Percentiles rank a stretch among this genome's conserved stretches.
These are phyloP conservation scores for Neodidymelliopsis sp. DNA, from an alignment of 2,329 filamentous ascomycete species.

Conservation along the genomic window DNA sequence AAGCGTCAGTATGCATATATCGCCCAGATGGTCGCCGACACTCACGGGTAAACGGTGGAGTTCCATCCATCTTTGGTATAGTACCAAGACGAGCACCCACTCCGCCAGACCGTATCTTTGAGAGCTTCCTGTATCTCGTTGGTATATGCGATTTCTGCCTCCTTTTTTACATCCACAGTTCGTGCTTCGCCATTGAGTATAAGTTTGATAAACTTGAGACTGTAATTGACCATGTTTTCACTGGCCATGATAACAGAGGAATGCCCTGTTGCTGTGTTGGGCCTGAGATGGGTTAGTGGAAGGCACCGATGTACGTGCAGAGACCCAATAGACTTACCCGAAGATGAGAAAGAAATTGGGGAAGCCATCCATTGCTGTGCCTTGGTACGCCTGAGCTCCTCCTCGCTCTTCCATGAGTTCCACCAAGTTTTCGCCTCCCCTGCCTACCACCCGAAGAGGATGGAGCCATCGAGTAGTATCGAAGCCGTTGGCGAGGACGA, in stretches of 20 bases:
- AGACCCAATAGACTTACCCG: background rate
- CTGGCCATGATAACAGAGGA: slow-evolving; percentile 65
- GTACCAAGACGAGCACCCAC: slow-evolving; percentile 68
- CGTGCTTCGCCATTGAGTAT: slow-evolving; percentile 88
- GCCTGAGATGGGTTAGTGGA: too few relatives aligned
- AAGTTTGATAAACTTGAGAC: slow-evolving; percentile 65
- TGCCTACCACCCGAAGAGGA: slow-evolving; percentile 62
- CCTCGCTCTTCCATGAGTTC: slow-evolving; percentile 66
- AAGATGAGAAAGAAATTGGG: too few relatives aligned
- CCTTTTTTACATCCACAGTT: slow-evolving; percentile 88
- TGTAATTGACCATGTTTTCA: slow-evolving; percentile 69
- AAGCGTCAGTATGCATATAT: background rate
- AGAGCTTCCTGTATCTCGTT: slow-evolving; percentile 51
- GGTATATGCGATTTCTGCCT: slow-evolving; percentile 69
- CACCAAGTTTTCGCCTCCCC: slow-evolving; percentile 58
- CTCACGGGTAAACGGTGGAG: slow-evolving; percentile 72
- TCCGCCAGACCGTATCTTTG: slow-evolving; percentile 62
- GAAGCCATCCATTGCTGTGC: slow-evolving; percentile 65
- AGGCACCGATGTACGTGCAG: too few relatives aligned
- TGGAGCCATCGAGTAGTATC: slow-evolving; percentile 63
- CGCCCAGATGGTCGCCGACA: slow-evolving; percentile 20
- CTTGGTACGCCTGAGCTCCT: slow-evolving; percentile 69
- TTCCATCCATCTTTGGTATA: slow-evolving; percentile 77
- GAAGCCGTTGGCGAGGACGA: slow-evolving; percentile 69
- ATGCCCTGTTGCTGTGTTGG: slow-evolving; percentile 70